Percentiles rank a stretch among this genome's conserved stretches.
phyloP scores from a whole-genome alignment of 495 filamentous ascomycete species.

The Extremus antarcticus region DNA sequence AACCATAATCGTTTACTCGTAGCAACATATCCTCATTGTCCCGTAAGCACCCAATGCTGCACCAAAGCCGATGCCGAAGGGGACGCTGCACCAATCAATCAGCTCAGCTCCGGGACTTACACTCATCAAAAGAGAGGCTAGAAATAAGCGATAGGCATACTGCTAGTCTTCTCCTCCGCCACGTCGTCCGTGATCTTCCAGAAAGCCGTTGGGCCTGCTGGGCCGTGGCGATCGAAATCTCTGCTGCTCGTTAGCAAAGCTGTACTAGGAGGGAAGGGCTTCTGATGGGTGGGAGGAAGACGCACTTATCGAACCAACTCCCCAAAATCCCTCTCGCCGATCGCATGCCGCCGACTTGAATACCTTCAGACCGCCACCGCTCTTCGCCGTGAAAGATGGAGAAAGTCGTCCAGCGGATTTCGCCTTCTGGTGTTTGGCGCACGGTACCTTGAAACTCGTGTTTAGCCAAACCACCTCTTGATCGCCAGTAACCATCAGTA shows the following conservation, averaged over 20 bases:
- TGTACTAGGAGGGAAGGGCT: not conserved
- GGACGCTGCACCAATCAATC: too few species aligned
- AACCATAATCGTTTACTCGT: too few species aligned
- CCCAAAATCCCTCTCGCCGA: conserved; percentile 51
- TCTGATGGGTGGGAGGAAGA: not conserved
- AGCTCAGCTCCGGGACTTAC: too few species aligned
- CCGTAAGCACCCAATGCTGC: too few species aligned
- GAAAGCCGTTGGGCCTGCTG: conserved; percentile 54
- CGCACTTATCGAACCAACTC: conserved; percentile 57
- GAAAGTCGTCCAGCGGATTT: conserved; percentile 55
- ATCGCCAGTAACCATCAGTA: not conserved
- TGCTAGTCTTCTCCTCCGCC: conserved; percentile 12
- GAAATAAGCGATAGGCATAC: not conserved
- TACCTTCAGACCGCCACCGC: conserved; percentile 53
- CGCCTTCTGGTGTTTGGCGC: conserved; percentile 47
- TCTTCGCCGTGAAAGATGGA: conserved; percentile 51
- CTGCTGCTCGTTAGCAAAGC: conserved; percentile 21
- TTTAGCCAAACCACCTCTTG: not conserved
- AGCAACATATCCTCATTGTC: too few species aligned
- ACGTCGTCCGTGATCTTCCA: conserved; percentile 51
- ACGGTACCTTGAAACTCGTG: conserved; percentile 36
- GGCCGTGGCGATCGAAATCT: conserved; percentile 48
- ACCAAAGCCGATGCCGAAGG: too few species aligned
- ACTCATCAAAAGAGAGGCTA: not conserved
- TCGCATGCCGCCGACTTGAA: conserved; percentile 50